Percentiles rank a stretch among this genome's conserved stretches.
These are phyloP conservation scores for Lunasporangiospora selenospora DNA, from an alignment of 192 early-diverging fungal species.

Conservation along the genomic window DNA sequence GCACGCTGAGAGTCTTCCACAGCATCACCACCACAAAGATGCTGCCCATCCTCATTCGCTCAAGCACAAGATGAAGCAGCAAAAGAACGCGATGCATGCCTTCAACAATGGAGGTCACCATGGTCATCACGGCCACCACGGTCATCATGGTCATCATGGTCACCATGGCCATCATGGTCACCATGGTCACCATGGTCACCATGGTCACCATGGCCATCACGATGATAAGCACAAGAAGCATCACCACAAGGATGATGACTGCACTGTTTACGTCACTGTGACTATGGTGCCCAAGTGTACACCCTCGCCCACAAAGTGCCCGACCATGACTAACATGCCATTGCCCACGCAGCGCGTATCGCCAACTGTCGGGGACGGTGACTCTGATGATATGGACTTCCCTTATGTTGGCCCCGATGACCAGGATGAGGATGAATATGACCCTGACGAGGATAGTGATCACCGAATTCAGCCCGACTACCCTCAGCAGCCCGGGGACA, in stretches of 20 bases:
- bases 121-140: too few relatives aligned
- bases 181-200: too few relatives aligned
- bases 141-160: too few relatives aligned
- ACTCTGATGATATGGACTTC: background rate
- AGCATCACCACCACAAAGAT: background rate
- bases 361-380: background rate
- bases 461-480: background rate
- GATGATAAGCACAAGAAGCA: constrained; percentile 4
- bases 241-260: constrained; percentile 2
- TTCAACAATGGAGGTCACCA: too few relatives aligned
- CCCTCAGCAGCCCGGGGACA: background rate
- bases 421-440: background rate
- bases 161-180: too few relatives aligned
- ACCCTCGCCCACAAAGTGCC: constrained; percentile 2
- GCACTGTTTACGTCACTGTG: constrained; percentile 8
- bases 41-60: too few relatives aligned
- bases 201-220: background rate
- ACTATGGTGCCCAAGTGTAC: constrained; percentile 5
- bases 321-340: background rate
- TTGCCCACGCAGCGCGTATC: background rate
- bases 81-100: too few relatives aligned
- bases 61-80: too few relatives aligned
- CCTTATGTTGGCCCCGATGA: background rate
- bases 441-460: background rate
- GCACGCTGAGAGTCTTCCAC: too few relatives aligned